A percentile compares a stretch with the other conserved stretches of the same genome.
Conservation (phyloP, 192 early-diverging fungal genomes). For the Coemansia sp. region DNA sequence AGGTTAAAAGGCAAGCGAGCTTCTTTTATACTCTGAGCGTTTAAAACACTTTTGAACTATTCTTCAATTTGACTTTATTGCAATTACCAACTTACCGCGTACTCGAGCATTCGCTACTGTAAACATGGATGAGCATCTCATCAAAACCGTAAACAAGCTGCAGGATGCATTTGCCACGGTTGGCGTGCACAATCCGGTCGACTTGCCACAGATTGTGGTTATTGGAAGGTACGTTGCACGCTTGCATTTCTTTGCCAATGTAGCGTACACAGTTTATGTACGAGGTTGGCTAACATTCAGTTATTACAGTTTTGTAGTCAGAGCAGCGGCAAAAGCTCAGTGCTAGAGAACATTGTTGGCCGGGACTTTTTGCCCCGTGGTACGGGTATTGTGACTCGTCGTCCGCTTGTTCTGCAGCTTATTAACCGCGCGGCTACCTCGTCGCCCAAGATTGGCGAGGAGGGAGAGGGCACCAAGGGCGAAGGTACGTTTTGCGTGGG, state of each 20-base stretch:
- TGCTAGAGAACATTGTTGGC: slow-evolving; percentile 99
- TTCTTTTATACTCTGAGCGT: slow-evolving; percentile 1
- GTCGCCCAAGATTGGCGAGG: slow-evolving; percentile 46
- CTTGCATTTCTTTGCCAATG: neutral
- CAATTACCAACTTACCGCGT: neutral
- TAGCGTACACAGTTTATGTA: neutral
- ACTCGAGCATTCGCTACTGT: neutral
- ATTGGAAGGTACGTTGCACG: slow-evolving; percentile 61
- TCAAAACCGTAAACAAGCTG: slow-evolving; percentile 76
- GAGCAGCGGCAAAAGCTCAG: slow-evolving; percentile 92
- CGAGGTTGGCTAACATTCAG: neutral
- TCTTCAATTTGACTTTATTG: neutral
- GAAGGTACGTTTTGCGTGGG: slow-evolving; percentile 47
- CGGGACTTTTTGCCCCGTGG: slow-evolving; percentile 98
- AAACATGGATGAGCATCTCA: slow-evolving; percentile 60
- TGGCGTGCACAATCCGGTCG: slow-evolving; percentile 85
- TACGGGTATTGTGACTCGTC: slow-evolving; percentile 94
- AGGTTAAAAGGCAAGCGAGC: neutral
- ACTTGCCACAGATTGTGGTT: slow-evolving; percentile 85
- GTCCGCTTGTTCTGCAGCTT: slow-evolving; percentile 93
- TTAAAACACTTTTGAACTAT: neutral
- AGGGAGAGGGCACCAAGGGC: slow-evolving; percentile 41
- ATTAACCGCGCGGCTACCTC: slow-evolving; percentile 79
- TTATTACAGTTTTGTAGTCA: slow-evolving; percentile 54
- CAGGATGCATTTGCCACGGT: slow-evolving; percentile 89